phyloP scores from a whole-genome alignment of 352 stramenopile species.

The Pythium coloratum region DNA sequence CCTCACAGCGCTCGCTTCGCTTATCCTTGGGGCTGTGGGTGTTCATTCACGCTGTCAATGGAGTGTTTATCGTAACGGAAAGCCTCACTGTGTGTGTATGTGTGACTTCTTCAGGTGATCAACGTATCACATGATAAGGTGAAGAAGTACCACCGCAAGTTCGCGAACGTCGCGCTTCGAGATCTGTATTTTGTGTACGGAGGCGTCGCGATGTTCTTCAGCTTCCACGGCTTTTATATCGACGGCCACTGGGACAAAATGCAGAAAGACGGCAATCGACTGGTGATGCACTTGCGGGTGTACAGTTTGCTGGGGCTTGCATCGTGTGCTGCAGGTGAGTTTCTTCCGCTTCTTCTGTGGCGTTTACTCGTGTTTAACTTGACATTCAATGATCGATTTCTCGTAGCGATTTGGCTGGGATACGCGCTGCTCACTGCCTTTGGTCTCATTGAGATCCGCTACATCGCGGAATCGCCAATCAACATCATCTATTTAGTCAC shows the following conservation, averaged over 20 bases:
- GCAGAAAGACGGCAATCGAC: constrained; percentile 56
- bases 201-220: constrained; percentile 42
- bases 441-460: constrained; percentile 55
- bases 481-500: constrained; percentile 72
- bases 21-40: constrained; percentile 57
- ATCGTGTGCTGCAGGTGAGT: constrained; percentile 47
- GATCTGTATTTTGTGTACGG: constrained; percentile 77
- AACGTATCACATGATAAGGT: constrained; percentile 43
- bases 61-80: neutral
- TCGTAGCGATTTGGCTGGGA: constrained; percentile 63
- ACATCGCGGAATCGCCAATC: constrained; percentile 47
- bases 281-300: constrained; percentile 70
- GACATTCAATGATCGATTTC: neutral
- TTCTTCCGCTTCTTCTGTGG: neutral
- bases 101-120: constrained; percentile 39
- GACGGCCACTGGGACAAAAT: constrained; percentile 58
- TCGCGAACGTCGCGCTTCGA: constrained; percentile 35
- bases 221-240: constrained; percentile 70
- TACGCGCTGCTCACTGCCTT: constrained; percentile 57
- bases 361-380: neutral
- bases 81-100: neutral
- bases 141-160: constrained; percentile 44
- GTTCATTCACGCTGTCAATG: neutral
- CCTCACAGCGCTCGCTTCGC: constrained; percentile 41
- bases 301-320: constrained; percentile 57